Evolutionary conservation across 257 asterid species (phyloP).

Genomic region (Apocynum venetum): DNA sequence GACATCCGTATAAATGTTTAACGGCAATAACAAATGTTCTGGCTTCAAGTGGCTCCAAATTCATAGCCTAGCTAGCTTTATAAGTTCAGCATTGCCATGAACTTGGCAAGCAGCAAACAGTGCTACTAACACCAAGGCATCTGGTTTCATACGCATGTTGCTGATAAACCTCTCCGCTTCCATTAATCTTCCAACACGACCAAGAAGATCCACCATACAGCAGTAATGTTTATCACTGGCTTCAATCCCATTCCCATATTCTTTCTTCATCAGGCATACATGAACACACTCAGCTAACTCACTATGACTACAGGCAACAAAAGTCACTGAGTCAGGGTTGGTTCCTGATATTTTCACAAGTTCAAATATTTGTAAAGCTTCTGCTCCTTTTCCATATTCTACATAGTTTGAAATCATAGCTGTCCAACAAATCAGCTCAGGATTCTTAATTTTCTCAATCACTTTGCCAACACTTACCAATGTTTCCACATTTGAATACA

Average conservation of each 20-base stretch:
- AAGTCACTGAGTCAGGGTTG: constrained; percentile 58
- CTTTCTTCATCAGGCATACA: constrained; percentile 59
- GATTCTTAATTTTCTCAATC: constrained; percentile 38
- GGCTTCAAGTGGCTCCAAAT: constrained; percentile 48
- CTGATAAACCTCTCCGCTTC: constrained; percentile 64
- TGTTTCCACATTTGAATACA: constrained; percentile 68
- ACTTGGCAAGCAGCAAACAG: constrained; percentile 68
- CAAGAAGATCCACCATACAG: constrained; percentile 78
- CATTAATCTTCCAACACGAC: constrained; percentile 67
- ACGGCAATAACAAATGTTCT: constrained; percentile 43
- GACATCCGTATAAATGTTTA: constrained; percentile 61
- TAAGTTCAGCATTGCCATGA: constrained; percentile 54
- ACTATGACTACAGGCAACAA: constrained; percentile 66
- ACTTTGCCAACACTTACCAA: constrained; percentile 45
- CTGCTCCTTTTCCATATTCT: constrained; percentile 58
- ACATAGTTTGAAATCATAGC: constrained; percentile 71
- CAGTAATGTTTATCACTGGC: constrained; percentile 63
- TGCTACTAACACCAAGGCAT: constrained; percentile 60
- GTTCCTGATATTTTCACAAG: constrained; percentile 52
- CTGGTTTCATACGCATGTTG: constrained; percentile 57
- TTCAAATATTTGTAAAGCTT: constrained; percentile 55
- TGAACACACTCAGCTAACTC: constrained; percentile 66
- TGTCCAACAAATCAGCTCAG: constrained; percentile 63
- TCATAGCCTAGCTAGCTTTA: constrained; percentile 49
- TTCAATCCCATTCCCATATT: constrained; percentile 41